Base-by-base conservation (phyloP, 345 rosid genomes). In the Eucalyptus paniculata region DNA sequence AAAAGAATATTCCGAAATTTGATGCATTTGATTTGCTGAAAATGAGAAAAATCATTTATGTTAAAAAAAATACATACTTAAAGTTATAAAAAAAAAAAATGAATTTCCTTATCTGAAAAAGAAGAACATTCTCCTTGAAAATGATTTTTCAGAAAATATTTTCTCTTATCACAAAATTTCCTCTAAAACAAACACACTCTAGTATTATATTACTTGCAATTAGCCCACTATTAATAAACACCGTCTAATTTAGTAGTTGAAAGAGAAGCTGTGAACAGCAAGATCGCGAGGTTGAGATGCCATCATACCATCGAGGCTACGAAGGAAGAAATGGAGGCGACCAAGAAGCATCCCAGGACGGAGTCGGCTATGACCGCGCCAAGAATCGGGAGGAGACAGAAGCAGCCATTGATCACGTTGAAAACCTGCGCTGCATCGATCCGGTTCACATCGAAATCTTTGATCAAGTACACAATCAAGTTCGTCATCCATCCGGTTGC, bases 311-410 rank as follows among this genome's bases (percentile, higher is more conserved):
- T 56, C 13, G 91, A 72, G 32, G 93, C 93, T 58, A 94, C 34
- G 50, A 91, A 88, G 86, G 90, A 28, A 50, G 96, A 93, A 24
- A 62, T 69, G 53, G 89, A 80, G 47, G 93, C 88, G 87, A 94
- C 87, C 1, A 89, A 50, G 87, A 91, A 91, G 90, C 92, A 91
- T 34, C 94, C 94, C 0, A 93, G 58, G 88, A 91, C 89, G n/a
- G 96, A 94, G 86, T 95, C 95, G 10, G 95, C 94, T 42, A 94
- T 49, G 62, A 92, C 88, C 53, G 92, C 92, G 53, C 91, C 91
- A 6, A 90, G 26, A 17, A 92, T 5, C 10, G 89, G 92, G 40
- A 91, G 67, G 12, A 92, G 88, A 88, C 28, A 72, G 87, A 19
- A 12, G 88, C 91, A 88, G 45, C 92, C 92, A 24, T 47, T 62